Base-by-base conservation (phyloP, 2,329 filamentous ascomycete genomes). In the Coniochaeta sp. region DNA sequence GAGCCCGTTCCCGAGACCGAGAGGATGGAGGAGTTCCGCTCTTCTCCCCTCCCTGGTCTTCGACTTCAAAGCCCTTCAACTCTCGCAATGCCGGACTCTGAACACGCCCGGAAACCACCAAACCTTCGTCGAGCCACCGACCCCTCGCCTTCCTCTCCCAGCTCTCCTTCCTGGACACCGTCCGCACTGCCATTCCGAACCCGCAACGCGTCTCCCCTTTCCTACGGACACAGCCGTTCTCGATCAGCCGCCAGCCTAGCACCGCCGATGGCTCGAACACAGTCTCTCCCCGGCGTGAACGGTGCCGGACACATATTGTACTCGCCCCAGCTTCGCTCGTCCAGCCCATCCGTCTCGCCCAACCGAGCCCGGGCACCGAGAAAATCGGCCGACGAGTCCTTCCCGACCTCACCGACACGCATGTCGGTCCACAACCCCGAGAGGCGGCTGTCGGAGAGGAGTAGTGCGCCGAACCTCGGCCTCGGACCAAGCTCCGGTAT, bases 1-100 rank as follows among this genome's bases (percentile, higher is more conserved):
- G 82, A 86, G 67, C 80, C 82, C 53, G 82, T 86, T 61, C 82
- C 82, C 58, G 82, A 86, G 71, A 83, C 82, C 48, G 80, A 85
- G 72, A 75, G 81, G 57, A 81, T 86, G 77, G 81, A 85, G 72
- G 80, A 81, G 65, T 86, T 85, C 63, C 77, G 74, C 55, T 69
- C 79, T 51, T 76, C 79, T 50, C 79, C 80, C 57, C 69, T 82
- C 32, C 78, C 80, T 33, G 73, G 71, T 27, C 66, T 82, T 42
- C 76, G 78, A 54, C 66, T 80, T 22, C 74, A 73, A 52, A 71
- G 67, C 53, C 60, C 69, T 40, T 64, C 70, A 28, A 59, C 70
- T 46, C 53, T 68, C 31, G 60, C 60, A 38, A 55, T 64, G 46
- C 61, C 57, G 53, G 72, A 77, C 54, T 57, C 73, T 56, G 72